Evolutionary conservation across 768 basidiomycete genomes (phyloP), one percentile per base, ranked within the genome.

Genomic region (Macrolepiota dolichaula): DNA sequence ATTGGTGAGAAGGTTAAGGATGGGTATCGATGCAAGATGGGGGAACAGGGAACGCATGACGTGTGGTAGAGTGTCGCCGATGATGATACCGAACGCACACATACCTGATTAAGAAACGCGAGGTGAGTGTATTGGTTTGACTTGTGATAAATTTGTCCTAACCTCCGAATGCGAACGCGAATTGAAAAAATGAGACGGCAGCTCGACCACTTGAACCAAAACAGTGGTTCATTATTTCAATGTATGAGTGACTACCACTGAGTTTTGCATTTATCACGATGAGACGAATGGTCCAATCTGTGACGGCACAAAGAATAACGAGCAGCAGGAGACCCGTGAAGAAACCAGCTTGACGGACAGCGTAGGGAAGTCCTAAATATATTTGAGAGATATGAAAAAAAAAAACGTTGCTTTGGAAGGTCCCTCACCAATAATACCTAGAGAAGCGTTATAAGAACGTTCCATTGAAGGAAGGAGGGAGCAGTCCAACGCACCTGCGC

Each of bases 81-180:
- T 94, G 66, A 98, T 98, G 67, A 98, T 96, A 29, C 94, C 93
- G 71, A 98, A 98, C 0, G 96, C 96, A 66, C 94, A 96, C 95
- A 98, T 98, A 46, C 96, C 92, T 92, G 62, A 17, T 44, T 44
- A 6, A 2, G 38, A 46, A 42, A 38, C 11, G 19, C 35, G 22
- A 22, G 19, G 17, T 44, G 17, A 35, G 40, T 44, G 46, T 24
- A 36, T 11, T 25, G n/a, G 44, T 49, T 42, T 25, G 42, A 17
- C 11, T 13, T 42, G 25, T 10, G 55, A 12, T 11, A 11, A 13
- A 37, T 1, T 13, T 19, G 29, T 29, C 72, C 84, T 55, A 68
- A 88, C 94, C 96, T 68, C 97, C 97, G 65, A 97, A 97, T 7
- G 97, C 97, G 70, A 99, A 98, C 3, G 94, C 80, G 70, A 99